phyloP scores from a whole-genome alignment of 1,139 yeast species.

The Debaryomycetaceae sp. region DNA sequence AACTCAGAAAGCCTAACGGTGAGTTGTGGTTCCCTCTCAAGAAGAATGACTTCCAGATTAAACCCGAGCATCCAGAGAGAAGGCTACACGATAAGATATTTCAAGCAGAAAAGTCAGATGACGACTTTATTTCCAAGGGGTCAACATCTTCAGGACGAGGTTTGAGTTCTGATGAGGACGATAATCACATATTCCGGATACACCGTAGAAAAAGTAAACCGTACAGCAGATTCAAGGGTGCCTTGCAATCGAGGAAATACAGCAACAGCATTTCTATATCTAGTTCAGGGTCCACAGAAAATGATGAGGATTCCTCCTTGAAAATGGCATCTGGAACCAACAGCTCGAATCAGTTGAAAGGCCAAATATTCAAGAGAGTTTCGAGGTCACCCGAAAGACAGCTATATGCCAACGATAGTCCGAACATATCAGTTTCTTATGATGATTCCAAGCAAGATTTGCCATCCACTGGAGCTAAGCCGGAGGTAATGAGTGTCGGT shows the following conservation, averaged over 20 bases:
- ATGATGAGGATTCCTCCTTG: not conserved
- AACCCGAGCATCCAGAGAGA: conserved; percentile 3
- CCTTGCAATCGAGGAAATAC: not conserved
- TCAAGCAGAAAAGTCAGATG: conserved; percentile 12
- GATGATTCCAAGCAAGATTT: not conserved
- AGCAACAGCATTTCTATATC: not conserved
- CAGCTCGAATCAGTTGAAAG: conserved; percentile 7
- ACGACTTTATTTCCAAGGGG: not conserved
- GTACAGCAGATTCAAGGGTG: not conserved
- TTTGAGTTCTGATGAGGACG: conserved; percentile 1
- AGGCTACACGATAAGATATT: conserved; percentile 33
- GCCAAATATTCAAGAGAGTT: conserved; percentile 14
- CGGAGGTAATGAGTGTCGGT: not conserved
- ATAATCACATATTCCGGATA: not conserved
- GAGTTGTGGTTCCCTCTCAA: conserved; percentile 52
- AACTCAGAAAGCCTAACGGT: conserved; percentile 52
- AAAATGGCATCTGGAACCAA: not conserved
- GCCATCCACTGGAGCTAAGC: not conserved
- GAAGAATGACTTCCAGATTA: not conserved
- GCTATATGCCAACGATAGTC: conserved; percentile 1
- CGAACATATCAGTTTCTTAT: conserved; percentile 1
- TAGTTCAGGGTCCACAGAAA: not conserved
- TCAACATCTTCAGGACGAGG: not conserved
- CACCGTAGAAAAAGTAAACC: not conserved
- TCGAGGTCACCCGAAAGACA: conserved; percentile 2